These are phyloP conservation scores for Apiotrichum domesticum DNA, from an alignment of 1,284 basidiomycete species.

Conservation along the genomic window DNA sequence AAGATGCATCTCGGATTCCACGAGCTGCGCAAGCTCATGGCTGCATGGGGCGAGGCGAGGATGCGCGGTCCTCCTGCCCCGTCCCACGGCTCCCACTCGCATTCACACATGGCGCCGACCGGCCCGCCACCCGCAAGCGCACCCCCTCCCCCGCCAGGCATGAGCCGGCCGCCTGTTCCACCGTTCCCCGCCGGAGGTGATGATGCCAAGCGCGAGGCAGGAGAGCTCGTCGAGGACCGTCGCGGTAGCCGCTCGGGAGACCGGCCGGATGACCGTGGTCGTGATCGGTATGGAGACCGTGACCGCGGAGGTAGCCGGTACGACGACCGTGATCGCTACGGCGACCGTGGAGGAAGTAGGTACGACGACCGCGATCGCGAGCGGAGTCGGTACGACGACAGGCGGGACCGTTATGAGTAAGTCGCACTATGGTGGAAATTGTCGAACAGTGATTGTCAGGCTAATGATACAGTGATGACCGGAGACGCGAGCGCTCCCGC, in stretches of 20 bases:
- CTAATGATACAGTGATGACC: constrained; percentile 10
- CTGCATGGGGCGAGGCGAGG: constrained; percentile 78
- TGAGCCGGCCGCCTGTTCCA: constrained; percentile 15
- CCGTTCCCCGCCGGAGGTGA: not conserved
- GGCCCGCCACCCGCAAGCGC: constrained; percentile 13
- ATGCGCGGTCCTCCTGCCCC: constrained; percentile 56
- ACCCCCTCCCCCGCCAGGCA: constrained; percentile 11
- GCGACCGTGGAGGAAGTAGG: constrained; percentile 7
- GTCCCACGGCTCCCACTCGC: not conserved
- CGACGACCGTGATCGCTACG: not conserved
- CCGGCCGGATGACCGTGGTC: constrained; percentile 34
- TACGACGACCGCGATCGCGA: constrained; percentile 16
- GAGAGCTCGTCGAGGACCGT: constrained; percentile 30
- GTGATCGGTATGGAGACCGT: constrained; percentile 11
- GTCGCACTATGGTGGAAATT: constrained; percentile 3
- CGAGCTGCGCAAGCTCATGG: constrained; percentile 88
- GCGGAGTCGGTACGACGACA: constrained; percentile 6
- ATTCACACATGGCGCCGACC: constrained; percentile 31
- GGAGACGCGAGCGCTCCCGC: constrained; percentile 14
- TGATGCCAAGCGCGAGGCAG: constrained; percentile 8
- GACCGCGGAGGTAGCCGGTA: constrained; percentile 47
- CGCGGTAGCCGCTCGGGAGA: constrained; percentile 5
- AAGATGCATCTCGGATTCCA: constrained; percentile 99
- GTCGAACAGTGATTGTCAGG: constrained; percentile 9
- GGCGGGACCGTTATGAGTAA: too few relatives aligned